Evolutionary conservation across 331 rosid genomes (phyloP).

Genomic region (Acacia concinna): DNA sequence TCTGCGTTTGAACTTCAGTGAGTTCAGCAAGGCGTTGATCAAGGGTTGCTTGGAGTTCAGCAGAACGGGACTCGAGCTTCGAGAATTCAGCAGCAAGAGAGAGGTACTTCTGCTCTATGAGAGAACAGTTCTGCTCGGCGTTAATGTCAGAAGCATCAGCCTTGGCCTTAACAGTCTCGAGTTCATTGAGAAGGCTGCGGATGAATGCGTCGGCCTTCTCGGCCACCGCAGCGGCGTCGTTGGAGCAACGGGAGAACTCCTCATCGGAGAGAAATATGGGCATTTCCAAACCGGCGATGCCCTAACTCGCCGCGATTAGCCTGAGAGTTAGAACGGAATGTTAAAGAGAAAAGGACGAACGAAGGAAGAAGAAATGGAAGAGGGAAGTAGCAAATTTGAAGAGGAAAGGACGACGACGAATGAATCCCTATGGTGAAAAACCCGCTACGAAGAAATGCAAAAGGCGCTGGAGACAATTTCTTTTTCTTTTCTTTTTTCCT

Average conservation of each 20-base stretch:
- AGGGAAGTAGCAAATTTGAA: conserved; percentile 1
- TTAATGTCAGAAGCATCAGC: conserved; percentile 82
- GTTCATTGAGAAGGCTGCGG: conserved; percentile 67
- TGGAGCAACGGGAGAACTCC: conserved; percentile 65
- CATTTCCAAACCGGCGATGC: conserved; percentile 37
- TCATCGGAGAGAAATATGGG: conserved; percentile 82
- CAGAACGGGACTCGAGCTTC: conserved; percentile 58
- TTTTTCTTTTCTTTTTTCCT: background rate
- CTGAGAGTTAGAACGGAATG: background rate
- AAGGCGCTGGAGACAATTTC: background rate
- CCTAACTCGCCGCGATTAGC: conserved; percentile 23
- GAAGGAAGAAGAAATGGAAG: background rate
- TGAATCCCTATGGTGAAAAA: background rate
- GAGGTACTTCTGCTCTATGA: conserved; percentile 89
- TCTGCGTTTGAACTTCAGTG: conserved; percentile 55
- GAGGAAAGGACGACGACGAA: background rate
- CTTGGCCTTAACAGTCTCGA: conserved; percentile 77
- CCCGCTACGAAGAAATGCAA: background rate
- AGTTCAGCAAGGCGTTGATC: conserved; percentile 58
- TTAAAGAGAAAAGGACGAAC: background rate
- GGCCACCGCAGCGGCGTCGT: conserved; percentile 56
- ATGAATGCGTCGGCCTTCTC: conserved; percentile 85
- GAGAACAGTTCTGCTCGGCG: conserved; percentile 93
- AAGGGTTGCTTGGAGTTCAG: conserved; percentile 72
- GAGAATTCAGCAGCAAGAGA: conserved; percentile 76